Evolutionary conservation across 495 filamentous ascomycete species (phyloP).

Genomic region (Niebla homalea): DNA sequence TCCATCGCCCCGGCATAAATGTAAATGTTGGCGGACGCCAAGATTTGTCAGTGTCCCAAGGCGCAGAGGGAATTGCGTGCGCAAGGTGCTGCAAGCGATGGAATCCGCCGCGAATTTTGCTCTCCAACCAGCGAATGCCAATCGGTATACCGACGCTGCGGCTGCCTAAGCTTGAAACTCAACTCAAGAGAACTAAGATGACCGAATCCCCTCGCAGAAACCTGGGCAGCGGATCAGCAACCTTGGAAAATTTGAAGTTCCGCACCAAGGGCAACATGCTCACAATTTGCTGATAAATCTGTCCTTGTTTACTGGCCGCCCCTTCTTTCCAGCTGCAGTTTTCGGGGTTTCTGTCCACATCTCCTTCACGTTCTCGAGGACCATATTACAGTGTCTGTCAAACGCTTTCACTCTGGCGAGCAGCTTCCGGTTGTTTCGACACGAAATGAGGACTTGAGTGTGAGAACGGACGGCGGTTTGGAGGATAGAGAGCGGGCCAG

Average conservation of each 20-base stretch:
- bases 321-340: conserved; percentile 61
- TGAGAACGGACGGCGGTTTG: conserved; percentile 81
- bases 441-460: conserved; percentile 80
- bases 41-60: too few relatives aligned
- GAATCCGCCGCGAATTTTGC: too few relatives aligned
- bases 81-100: too few relatives aligned
- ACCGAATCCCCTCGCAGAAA: conserved; percentile 91
- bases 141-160: too few relatives aligned
- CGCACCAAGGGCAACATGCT: conserved; percentile 14
- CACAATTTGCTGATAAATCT: conserved; percentile 98
- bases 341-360: conserved; percentile 98
- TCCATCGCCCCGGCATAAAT: too few relatives aligned
- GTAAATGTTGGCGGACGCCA: background rate
- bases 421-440: conserved; percentile 78
- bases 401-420: conserved; percentile 73
- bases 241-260: background rate
- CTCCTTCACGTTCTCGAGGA: conserved; percentile 96
- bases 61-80: too few relatives aligned
- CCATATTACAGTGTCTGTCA: conserved; percentile 95
- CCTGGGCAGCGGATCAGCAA: conserved; percentile 32
- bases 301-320: conserved; percentile 91
- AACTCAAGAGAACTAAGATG: conserved; percentile 84
- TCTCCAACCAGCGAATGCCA: too few relatives aligned
- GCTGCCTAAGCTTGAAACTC: conserved; percentile 12
- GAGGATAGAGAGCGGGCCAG: conserved; percentile 78